Percentiles rank a stretch among this genome's conserved stretches.
These are phyloP conservation scores for Yamadazyma triangularis DNA, from an alignment of 1,139 yeast species.

Conservation along the genomic window DNA sequence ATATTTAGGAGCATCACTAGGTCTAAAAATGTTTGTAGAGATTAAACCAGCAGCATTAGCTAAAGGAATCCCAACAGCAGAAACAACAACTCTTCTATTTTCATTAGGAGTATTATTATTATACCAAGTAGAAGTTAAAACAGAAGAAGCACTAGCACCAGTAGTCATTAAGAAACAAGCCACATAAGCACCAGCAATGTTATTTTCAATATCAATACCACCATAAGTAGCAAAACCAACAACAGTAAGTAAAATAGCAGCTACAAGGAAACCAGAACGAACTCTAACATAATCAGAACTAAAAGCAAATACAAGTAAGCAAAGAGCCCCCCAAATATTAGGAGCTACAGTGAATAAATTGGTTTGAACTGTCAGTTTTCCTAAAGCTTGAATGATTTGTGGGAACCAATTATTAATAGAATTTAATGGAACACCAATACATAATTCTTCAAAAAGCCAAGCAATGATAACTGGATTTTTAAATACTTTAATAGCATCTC, in stretches of 20 bases:
- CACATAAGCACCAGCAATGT: constrained; percentile 40
- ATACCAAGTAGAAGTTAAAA: constrained; percentile 47
- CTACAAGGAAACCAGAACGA: constrained; percentile 32
- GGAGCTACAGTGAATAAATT: constrained; percentile 29
- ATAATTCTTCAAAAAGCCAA: constrained; percentile 36
- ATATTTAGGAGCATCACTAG: constrained; percentile 27
- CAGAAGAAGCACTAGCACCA: constrained; percentile 32
- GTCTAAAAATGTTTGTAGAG: constrained; percentile 26
- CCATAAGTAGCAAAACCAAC: constrained; percentile 45
- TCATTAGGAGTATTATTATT: constrained; percentile 47
- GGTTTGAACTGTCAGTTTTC: constrained; percentile 24
- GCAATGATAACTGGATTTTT: constrained; percentile 22
- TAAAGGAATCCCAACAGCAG: constrained; percentile 27
- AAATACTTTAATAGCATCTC: constrained; percentile 25
- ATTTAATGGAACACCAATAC: constrained; percentile 45
- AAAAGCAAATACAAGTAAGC: constrained; percentile 19
- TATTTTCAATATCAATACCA: constrained; percentile 32
- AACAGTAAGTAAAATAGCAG: constrained; percentile 33
- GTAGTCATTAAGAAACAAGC: constrained; percentile 30
- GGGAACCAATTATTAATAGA: constrained; percentile 48
- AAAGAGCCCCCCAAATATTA: constrained; percentile 26
- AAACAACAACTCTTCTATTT: constrained; percentile 25
- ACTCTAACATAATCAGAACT: constrained; percentile 20
- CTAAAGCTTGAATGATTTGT: constrained; percentile 23
- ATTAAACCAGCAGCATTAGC: constrained; percentile 32